Conservation (phyloP, 1,284 basidiomycete species). For the Exsudoporus floridanus region DNA sequence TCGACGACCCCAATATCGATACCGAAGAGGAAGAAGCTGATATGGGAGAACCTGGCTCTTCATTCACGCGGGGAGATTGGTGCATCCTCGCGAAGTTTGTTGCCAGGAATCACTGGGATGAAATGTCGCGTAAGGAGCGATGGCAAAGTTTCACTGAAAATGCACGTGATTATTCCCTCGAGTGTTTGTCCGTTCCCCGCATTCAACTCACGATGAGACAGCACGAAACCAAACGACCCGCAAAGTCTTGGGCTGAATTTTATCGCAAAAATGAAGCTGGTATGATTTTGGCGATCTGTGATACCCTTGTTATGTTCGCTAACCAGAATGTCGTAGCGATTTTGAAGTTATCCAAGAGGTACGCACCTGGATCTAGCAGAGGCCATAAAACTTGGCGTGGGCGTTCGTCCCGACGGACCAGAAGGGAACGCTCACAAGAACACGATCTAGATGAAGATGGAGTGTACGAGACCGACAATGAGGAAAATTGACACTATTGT, state of each 20-base stretch:
- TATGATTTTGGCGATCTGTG: slow-evolving; percentile 30
- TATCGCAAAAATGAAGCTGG: slow-evolving; percentile 52
- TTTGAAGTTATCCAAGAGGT: slow-evolving; percentile 27
- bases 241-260: slow-evolving; percentile 59
- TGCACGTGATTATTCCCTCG: slow-evolving; percentile 36
- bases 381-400: slow-evolving; percentile 16
- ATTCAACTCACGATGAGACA: slow-evolving; percentile 17
- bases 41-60: slow-evolving; percentile 51
- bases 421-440: slow-evolving; percentile 3
- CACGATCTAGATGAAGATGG: slow-evolving; percentile 19
- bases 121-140: slow-evolving; percentile 42
- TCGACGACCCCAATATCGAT: slow-evolving; percentile 18
- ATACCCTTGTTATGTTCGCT: neutral
- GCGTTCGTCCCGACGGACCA: slow-evolving; percentile 24
- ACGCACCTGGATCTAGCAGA: slow-evolving; percentile 10
- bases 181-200: neutral
- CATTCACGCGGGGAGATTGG: slow-evolving; percentile 57
- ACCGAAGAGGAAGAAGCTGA: slow-evolving; percentile 46
- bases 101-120: slow-evolving; percentile 46
- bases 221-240: slow-evolving; percentile 47
- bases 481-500: slow-evolving; percentile 5
- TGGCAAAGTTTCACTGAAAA: slow-evolving; percentile 53
- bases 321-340: slow-evolving; percentile 20
- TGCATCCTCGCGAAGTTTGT: slow-evolving; percentile 58
- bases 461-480: slow-evolving; percentile 26